A percentile compares a stretch with the other conserved stretches of the same genome.
Conservation (phyloP, 148 eudicot species). For the Vaccinium macrocarpon region DNA sequence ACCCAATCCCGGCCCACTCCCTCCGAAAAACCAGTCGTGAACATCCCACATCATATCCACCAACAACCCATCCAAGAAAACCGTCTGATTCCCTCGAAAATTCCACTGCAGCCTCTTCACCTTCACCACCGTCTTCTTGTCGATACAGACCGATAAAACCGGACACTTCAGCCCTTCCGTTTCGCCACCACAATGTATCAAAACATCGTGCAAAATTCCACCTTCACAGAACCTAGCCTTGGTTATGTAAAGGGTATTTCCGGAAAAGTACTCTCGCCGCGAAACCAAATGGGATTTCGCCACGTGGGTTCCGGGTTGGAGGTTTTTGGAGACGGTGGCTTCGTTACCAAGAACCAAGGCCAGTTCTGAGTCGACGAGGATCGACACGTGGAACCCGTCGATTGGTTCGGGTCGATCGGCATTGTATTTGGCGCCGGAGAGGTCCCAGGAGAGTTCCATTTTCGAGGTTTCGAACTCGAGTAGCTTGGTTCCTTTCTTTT, state of each 20-base stretch:
- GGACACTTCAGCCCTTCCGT: conserved; percentile 54
- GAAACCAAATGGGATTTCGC: conserved; percentile 49
- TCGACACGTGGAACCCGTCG: conserved; percentile 53
- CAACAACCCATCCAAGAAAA: conserved; percentile 75
- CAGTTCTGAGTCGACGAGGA: conserved; percentile 45
- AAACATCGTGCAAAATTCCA: conserved; percentile 56
- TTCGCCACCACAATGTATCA: conserved; percentile 52
- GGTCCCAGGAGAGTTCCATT: conserved; percentile 66
- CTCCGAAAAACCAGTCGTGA: conserved; percentile 76
- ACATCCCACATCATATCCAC: conserved; percentile 95
- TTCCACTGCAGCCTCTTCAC: conserved; percentile 85
- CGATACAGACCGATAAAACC: conserved; percentile 56
- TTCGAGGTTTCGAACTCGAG: conserved; percentile 34
- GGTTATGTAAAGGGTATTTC: conserved; percentile 48
- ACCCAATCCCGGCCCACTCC: conserved; percentile 36
- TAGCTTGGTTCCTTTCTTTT: conserved; percentile 64
- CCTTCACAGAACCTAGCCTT: conserved; percentile 54
- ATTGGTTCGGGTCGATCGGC: conserved; percentile 62
- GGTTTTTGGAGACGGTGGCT: conserved; percentile 36
- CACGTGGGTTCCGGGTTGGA: conserved; percentile 25
- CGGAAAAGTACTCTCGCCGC: conserved; percentile 60
- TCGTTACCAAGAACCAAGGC: conserved; percentile 56
- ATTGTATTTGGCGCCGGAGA: conserved; percentile 52
- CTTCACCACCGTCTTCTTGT: conserved; percentile 60
- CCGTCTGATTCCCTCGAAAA: conserved; percentile 80